Evolutionary conservation across 345 rosid genomes (phyloP).

Genomic region (Citrus glauca): DNA sequence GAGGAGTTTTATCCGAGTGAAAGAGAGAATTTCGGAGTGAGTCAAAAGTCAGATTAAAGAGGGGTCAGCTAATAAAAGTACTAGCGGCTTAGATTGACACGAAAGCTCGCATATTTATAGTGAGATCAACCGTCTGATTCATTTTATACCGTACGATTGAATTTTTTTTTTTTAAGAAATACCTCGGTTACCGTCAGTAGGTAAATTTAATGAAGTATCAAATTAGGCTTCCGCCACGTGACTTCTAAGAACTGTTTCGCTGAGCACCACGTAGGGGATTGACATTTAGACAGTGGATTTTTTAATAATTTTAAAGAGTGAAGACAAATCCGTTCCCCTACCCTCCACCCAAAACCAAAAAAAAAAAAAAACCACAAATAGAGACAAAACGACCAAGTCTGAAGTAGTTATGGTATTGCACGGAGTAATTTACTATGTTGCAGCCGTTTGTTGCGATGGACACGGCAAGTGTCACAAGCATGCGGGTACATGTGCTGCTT

Average conservation of each 20-base stretch:
- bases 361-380: too few relatives aligned
- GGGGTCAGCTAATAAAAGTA: conserved; percentile 13
- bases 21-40: not conserved
- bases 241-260: not conserved
- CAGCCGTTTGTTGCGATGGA: not conserved
- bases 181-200: too few relatives aligned
- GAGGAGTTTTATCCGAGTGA: not conserved
- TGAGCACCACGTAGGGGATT: not conserved
- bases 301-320: too few relatives aligned
- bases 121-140: not conserved
- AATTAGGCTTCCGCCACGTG: not conserved
- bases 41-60: conserved; percentile 17
- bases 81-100: not conserved
- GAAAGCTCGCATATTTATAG: not conserved
- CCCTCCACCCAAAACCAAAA: too few relatives aligned
- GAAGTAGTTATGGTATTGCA: not conserved
- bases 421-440: not conserved
- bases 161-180: not conserved
- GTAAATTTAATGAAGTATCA: not conserved
- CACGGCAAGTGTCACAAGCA: not conserved
- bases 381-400: not conserved
- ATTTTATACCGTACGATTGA: conserved; percentile 6
- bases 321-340: too few relatives aligned
- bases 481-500: not conserved
- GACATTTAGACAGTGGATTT: not conserved